Conservation (phyloP, 1,284 basidiomycete genomes). For the Hemileia vastatrix region DNA sequence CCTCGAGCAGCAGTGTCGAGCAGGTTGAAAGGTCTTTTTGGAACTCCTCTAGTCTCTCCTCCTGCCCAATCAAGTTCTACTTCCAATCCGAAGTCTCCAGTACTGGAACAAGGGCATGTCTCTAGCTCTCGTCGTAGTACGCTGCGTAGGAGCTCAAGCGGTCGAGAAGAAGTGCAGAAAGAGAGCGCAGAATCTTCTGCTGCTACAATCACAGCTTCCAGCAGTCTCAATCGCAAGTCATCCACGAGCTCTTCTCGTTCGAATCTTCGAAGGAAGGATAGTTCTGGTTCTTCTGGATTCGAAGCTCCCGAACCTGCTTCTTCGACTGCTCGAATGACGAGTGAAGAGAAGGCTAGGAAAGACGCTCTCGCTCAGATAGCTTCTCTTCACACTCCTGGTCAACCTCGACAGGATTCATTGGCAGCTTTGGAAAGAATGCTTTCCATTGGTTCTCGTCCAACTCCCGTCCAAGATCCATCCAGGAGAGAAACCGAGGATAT, state of each 20-base stretch:
- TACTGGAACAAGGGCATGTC: not conserved
- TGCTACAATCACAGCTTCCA: not conserved
- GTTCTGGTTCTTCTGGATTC: not conserved
- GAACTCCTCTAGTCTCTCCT: conserved; percentile 25
- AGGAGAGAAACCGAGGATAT: not conserved
- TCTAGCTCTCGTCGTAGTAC: not conserved
- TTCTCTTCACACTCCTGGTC: conserved; percentile 22
- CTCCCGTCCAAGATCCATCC: not conserved
- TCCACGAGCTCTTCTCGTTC: not conserved
- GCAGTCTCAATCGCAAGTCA: not conserved
- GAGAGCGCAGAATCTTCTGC: not conserved
- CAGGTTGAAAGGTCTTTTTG: conserved; percentile 30
- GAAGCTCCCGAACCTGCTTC: not conserved
- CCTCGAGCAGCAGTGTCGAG: not conserved
- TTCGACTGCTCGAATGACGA: not conserved
- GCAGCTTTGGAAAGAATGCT: conserved; percentile 30
- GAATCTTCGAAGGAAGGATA: not conserved
- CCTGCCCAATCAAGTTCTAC: not conserved
- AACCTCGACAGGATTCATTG: conserved; percentile 26
- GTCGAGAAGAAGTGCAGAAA: not conserved
- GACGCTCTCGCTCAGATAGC: conserved; percentile 32
- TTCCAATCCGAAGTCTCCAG: not conserved
- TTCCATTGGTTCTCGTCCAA: not conserved
- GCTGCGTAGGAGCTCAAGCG: not conserved
- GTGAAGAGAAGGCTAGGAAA: conserved; percentile 26